These are phyloP conservation scores for Luzula sylvatica DNA, from an alignment of 176 grass and related monocot genomes.

Conservation along the genomic window DNA sequence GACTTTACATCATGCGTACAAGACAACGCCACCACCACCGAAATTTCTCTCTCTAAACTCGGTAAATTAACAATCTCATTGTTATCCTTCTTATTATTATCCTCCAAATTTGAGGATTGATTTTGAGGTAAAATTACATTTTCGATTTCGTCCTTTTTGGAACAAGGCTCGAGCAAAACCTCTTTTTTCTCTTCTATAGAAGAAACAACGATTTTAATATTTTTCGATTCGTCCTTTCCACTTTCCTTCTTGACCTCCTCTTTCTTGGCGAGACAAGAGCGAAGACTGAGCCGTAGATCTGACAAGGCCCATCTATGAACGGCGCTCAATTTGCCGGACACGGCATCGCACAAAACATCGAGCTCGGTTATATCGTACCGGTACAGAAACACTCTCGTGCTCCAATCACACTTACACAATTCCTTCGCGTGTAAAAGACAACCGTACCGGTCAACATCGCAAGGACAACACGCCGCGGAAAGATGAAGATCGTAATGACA, in stretches of 20 bases:
- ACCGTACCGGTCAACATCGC: slow-evolving; percentile 48
- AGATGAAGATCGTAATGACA: slow-evolving; percentile 95
- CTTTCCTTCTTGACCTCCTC: slow-evolving; percentile 19
- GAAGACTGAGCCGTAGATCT: slow-evolving; percentile 70
- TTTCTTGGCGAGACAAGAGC: slow-evolving; percentile 49
- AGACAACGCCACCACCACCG: background rate
- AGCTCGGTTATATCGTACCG: slow-evolving; percentile 66
- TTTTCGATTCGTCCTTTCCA: slow-evolving; percentile 5
- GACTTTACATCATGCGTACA: slow-evolving; percentile 9
- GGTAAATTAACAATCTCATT: no score
- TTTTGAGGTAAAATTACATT: no score
- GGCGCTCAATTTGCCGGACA: slow-evolving; percentile 80
- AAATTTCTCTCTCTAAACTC: background rate
- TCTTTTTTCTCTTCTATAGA: no score
- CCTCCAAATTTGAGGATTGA: no score
- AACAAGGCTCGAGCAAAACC: no score
- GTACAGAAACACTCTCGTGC: slow-evolving; percentile 61
- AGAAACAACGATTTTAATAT: no score
- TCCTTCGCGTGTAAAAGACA: slow-evolving; percentile 77
- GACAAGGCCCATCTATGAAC: slow-evolving; percentile 80
- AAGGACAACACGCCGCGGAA: slow-evolving; percentile 63
- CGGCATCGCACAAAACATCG: slow-evolving; percentile 81
- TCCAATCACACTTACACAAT: slow-evolving; percentile 72
- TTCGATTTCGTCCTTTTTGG: no score
- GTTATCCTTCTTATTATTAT: no score